Evolutionary conservation across 768 basidiomycete species (phyloP), one percentile per base, ranked within the genome.

Genomic region (Mycena crocata): DNA sequence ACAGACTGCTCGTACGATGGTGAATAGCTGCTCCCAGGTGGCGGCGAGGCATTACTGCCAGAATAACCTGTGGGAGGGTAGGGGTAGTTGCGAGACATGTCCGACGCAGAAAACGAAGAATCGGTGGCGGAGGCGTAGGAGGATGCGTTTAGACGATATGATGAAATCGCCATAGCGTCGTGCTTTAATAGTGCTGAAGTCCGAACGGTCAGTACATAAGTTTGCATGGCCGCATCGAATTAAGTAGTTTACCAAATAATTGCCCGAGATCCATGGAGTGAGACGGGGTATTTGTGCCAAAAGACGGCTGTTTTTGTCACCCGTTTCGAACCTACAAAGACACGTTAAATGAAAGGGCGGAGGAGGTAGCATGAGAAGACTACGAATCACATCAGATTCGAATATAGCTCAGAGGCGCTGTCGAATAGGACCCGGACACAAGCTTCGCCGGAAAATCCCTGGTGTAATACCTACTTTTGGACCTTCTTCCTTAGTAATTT

Each of bases 171-270:
- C 46, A 61, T 52, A 9, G 40, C 45, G 55, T 48, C 57, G 48
- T 34, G 58, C 68, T 69, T 64, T 60, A 68, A 64, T 64, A 64
- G 62, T 48, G 37, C 62, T 62, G 30, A 37, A 54, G 39, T 34
- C 44, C 44, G 34, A 49, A 55, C 46, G n/a, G 52, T 62, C 55
- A 67, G 51, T 67, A 67, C 66, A 52, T 67, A 67, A 67, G 51
- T 67, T 57, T 66, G 65, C 42, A 54, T 44, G 49, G 45, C 46
- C 52, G 28, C 34, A 62, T 67, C 62, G 66, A 42, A 62, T 62
- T 62, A 56, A 65, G 52, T 42, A 63, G 58, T 51, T 69, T 69
- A 69, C 68, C 60, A 69, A 66, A 69, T 69, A 66, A 69, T 69
- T 69, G 62, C 37, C 63, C 68, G 63, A 65, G 66, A 67, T 62